A percentile compares a stretch with the other conserved stretches of the same genome.
Evolutionary conservation across 2,329 filamentous ascomycete genomes (phyloP).

Genomic region (Parasarocladium wereldwijsianum): DNA sequence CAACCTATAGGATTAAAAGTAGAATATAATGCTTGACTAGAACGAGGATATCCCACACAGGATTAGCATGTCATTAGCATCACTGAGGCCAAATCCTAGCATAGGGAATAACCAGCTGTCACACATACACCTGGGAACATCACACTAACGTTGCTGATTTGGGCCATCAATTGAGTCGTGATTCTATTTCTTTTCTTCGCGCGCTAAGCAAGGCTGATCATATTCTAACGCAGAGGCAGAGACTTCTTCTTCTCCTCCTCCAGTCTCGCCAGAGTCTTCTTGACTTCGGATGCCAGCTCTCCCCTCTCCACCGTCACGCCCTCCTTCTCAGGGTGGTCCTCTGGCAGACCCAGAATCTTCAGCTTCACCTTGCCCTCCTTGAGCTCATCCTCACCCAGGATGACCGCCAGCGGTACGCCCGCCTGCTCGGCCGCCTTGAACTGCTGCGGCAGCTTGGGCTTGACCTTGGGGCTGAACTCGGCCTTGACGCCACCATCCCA

Average conservation of each 20-base stretch:
- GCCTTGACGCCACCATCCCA: conserved; percentile 87
- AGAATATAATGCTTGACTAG: no score
- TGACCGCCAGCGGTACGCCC: conserved; percentile 72
- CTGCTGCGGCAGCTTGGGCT: conserved; percentile 76
- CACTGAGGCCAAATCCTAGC: no score
- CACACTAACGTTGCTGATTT: no score
- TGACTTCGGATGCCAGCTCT: conserved; percentile 50
- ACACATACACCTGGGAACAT: no score
- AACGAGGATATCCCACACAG: no score
- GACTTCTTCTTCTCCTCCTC: neutral
- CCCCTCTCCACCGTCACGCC: conserved; percentile 57
- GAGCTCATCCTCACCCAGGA: conserved; percentile 83
- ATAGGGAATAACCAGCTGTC: no score
- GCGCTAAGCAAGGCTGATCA: neutral
- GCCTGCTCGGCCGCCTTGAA: conserved; percentile 80
- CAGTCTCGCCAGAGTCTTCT: conserved; percentile 22
- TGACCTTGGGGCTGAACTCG: conserved; percentile 80
- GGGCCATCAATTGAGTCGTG: no score
- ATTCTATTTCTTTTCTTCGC: neutral
- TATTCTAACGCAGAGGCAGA: conserved; percentile 1
- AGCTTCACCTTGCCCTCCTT: conserved; percentile 71
- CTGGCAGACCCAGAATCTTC: conserved; percentile 61
- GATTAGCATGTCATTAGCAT: no score
- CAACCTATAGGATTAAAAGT: no score
- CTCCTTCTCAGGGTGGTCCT: conserved; percentile 82